A percentile compares a stretch with the other conserved stretches of the same genome.
Conservation (phyloP, 2,329 filamentous ascomycete genomes). For the Cercospora beticola region DNA sequence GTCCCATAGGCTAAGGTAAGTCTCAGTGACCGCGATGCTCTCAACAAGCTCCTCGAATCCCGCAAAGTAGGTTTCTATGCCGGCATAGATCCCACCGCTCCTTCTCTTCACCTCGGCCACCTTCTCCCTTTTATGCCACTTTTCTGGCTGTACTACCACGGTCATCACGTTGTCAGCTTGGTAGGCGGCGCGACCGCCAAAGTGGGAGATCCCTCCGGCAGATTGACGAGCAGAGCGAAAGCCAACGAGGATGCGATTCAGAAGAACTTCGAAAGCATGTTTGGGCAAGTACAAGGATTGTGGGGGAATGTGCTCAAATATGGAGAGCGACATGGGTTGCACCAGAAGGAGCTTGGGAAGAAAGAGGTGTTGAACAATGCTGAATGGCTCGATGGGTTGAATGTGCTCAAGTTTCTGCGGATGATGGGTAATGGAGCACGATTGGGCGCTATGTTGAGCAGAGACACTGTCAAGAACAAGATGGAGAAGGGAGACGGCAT, state of each 20-base stretch:
- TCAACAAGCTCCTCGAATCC: conserved; percentile 63
- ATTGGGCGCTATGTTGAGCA: conserved; percentile 80
- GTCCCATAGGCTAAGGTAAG: conserved; percentile 14
- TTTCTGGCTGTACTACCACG: conserved; percentile 80
- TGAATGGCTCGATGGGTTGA: conserved; percentile 72
- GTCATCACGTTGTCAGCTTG: conserved; percentile 66
- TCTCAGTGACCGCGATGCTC: conserved; percentile 48
- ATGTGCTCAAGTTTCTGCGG: conserved; percentile 72
- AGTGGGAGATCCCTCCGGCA: conserved; percentile 75
- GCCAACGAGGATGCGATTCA: conserved; percentile 55
- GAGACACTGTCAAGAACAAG: conserved; percentile 86
- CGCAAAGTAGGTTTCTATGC: conserved; percentile 74
- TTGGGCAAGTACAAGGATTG: conserved; percentile 68
- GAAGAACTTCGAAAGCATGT: conserved; percentile 67
- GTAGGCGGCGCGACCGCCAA: conserved; percentile 66
- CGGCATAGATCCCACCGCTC: conserved; percentile 78
- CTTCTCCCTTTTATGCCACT: conserved; percentile 78
- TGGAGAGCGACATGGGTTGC: conserved; percentile 64
- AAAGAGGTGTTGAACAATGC: conserved; percentile 76
- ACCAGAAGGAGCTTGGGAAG: conserved; percentile 62
- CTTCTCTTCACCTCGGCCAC: conserved; percentile 77
- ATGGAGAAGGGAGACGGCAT: conserved; percentile 86
- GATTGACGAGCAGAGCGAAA: conserved; percentile 61
- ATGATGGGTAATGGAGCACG: conserved; percentile 72
- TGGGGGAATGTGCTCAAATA: conserved; percentile 71